These are phyloP conservation scores for Leccinum subgranulosum DNA, from an alignment of 768 basidiomycete genomes.

Conservation along the genomic window DNA sequence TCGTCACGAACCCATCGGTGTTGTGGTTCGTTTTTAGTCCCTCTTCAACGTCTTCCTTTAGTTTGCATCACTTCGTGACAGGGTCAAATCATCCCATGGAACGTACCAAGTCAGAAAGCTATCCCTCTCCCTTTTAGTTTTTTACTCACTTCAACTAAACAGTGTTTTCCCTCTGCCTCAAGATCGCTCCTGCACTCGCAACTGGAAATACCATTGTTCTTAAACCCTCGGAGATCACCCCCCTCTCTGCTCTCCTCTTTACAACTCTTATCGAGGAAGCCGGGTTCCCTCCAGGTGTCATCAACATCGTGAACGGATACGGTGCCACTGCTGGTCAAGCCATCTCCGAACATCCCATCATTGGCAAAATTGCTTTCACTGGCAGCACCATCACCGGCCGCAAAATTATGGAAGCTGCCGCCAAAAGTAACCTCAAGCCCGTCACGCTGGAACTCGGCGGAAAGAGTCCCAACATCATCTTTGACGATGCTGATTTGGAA, in stretches of 20 bases:
- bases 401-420: conserved; percentile 12
- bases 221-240: conserved; percentile 11
- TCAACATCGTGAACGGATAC: conserved; percentile 7
- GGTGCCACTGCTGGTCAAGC: conserved; percentile 9
- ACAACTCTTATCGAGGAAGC: conserved; percentile 3
- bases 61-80: not conserved
- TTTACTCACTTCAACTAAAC: not conserved
- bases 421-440: conserved; percentile 11
- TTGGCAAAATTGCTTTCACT: conserved; percentile 9
- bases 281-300: conserved; percentile 8
- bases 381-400: conserved; percentile 11
- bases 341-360: conserved; percentile 6
- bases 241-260: conserved; percentile 7
- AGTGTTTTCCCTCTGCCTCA: conserved; percentile 10
- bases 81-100: conserved; percentile 15
- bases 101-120: conserved; percentile 1
- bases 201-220: conserved; percentile 9
- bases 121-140: not conserved
- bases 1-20: conserved; percentile 10
- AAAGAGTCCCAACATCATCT: conserved; percentile 12
- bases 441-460: conserved; percentile 12
- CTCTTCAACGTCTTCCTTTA: not conserved
- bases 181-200: conserved; percentile 10
- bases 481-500: conserved; percentile 10
- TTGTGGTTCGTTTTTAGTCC: conserved; percentile 4